Conservation (phyloP, 2,329 filamentous ascomycete species). For the Simplicillium sp. region DNA sequence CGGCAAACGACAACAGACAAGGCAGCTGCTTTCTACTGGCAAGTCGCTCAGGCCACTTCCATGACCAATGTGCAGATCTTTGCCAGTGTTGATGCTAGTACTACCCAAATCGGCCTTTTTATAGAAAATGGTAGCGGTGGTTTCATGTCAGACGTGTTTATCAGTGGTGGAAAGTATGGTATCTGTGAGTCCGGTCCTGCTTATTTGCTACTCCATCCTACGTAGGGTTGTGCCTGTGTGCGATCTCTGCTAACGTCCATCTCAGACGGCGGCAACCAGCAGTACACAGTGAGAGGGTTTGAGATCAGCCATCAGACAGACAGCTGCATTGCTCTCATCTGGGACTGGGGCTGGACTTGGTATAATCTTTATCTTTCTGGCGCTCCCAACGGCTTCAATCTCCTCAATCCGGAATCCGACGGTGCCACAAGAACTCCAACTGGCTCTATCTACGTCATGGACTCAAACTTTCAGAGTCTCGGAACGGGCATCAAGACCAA, state of each 20-base stretch:
- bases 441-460: constrained; percentile 3
- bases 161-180: constrained; percentile 1
- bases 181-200: background rate
- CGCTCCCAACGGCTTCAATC: background rate
- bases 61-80: constrained; percentile 3
- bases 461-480: background rate
- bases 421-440: background rate
- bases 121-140: constrained; percentile 1
- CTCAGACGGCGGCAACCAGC: constrained; percentile 1
- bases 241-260: background rate
- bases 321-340: constrained; percentile 2
- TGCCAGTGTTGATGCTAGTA: background rate
- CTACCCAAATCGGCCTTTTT: constrained; percentile 1
- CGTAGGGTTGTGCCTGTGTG: background rate
- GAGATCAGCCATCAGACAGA: constrained; percentile 1
- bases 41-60: constrained; percentile 1
- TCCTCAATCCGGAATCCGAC: background rate
- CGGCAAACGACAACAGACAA: background rate
- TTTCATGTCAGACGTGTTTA: constrained; percentile 2
- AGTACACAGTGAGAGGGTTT: constrained; percentile 5
- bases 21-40: background rate
- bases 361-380: background rate
- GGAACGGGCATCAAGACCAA: background rate
- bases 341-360: constrained; percentile 9
- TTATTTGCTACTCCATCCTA: background rate